Conservation (phyloP, 176 grass and related monocot genomes). For the Phyllostachys edulis region DNA sequence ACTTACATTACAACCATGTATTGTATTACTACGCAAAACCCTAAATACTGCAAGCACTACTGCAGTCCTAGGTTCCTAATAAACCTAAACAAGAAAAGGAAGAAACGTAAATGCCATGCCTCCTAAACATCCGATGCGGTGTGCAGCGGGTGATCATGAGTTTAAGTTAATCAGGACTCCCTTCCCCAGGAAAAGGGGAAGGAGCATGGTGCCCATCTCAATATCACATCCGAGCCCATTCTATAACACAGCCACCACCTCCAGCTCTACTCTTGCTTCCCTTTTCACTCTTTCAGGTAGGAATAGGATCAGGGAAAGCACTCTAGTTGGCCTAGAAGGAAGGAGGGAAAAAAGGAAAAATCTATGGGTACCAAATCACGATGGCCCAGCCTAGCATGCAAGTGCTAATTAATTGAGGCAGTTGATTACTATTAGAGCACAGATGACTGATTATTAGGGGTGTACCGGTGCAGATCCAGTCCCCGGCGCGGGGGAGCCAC, state of each 20-base stretch:
- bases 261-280: background rate
- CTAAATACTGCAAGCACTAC: background rate
- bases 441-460: background rate
- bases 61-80: background rate
- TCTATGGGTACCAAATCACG: background rate
- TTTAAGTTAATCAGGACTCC: background rate
- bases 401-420: background rate
- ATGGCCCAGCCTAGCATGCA: background rate
- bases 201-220: background rate
- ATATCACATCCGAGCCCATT: background rate
- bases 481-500: slow-evolving; percentile 90
- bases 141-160: background rate
- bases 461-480: slow-evolving; percentile 96
- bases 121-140: background rate
- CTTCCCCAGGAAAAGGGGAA: too few species aligned
- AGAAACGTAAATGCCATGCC: background rate
- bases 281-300: background rate
- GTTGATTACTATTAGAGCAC: background rate
- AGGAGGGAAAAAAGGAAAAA: background rate
- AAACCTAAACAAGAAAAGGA: background rate
- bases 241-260: background rate
- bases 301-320: background rate
- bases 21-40: background rate
- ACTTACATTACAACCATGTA: background rate
- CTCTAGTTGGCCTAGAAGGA: background rate